Evolutionary conservation across 2,329 filamentous ascomycete species (phyloP).

Genomic region (Trichophyton benhamiae): DNA sequence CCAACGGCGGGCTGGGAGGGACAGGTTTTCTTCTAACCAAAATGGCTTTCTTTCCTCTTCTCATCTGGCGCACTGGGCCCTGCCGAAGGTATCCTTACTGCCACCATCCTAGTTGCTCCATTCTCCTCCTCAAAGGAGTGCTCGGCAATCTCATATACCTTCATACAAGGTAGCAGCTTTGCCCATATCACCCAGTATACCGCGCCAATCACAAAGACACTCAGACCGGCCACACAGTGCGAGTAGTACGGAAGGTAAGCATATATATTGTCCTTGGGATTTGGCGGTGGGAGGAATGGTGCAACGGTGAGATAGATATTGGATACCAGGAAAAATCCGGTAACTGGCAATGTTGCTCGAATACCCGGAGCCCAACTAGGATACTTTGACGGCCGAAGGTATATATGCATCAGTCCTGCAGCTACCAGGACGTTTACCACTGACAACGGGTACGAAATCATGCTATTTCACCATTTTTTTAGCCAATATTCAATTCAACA

Average conservation of each 20-base stretch:
- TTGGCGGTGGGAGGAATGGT: slow-evolving; percentile 39
- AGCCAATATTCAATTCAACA: not conserved
- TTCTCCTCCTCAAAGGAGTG: slow-evolving; percentile 29
- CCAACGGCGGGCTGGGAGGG: not conserved
- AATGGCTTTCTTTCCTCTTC: not conserved
- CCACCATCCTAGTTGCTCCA: not conserved
- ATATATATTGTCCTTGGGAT: slow-evolving; percentile 39
- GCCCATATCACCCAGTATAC: slow-evolving; percentile 44
- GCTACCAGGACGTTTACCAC: slow-evolving; percentile 42
- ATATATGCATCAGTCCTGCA: slow-evolving; percentile 38
- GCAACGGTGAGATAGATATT: slow-evolving; percentile 43
- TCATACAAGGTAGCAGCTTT: slow-evolving; percentile 33
- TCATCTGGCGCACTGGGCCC: not conserved
- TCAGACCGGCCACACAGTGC: slow-evolving; percentile 42
- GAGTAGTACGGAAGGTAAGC: slow-evolving; percentile 42
- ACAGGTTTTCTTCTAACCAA: not conserved
- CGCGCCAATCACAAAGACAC: slow-evolving; percentile 38
- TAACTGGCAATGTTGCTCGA: slow-evolving; percentile 39
- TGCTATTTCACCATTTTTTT: slow-evolving; percentile 13
- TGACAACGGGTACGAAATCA: slow-evolving; percentile 31
- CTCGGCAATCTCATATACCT: slow-evolving; percentile 42
- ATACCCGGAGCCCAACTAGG: slow-evolving; percentile 40
- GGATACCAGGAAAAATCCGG: slow-evolving; percentile 41
- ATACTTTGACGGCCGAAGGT: slow-evolving; percentile 27
- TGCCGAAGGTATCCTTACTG: not conserved